Evolutionary conservation across 139 green algal genomes (phyloP).

Genomic region (Chlorella sp.): DNA sequence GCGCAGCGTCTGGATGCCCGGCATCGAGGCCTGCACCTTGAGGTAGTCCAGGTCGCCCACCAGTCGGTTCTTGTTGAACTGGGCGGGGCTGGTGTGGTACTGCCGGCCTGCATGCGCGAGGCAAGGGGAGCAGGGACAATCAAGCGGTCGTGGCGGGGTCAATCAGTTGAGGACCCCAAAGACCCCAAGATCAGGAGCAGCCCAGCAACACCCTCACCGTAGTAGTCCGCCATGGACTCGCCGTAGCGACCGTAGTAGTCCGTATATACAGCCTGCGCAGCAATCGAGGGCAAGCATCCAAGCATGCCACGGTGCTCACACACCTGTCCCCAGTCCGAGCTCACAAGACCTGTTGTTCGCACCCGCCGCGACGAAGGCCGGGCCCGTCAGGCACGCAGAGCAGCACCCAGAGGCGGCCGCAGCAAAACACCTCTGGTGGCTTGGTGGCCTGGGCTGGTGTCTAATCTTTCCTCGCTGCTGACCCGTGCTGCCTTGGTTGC

Average conservation of each 20-base stretch:
- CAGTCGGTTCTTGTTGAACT: conserved; percentile 18
- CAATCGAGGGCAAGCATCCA: not conserved
- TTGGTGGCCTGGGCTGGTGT: too few relatives aligned
- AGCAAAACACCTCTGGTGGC: too few relatives aligned
- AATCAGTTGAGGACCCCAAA: too few relatives aligned
- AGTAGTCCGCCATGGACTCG: conserved; percentile 2
- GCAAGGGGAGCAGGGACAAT: not conserved
- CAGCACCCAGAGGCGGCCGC: too few relatives aligned
- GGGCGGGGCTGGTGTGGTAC: conserved; percentile 2
- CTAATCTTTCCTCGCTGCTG: too few relatives aligned
- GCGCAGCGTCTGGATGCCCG: conserved; percentile 17
- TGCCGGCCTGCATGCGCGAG: not conserved
- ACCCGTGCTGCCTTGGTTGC: too few relatives aligned
- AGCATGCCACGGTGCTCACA: not conserved
- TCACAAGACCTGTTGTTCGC: too few relatives aligned
- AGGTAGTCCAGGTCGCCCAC: conserved; percentile 22
- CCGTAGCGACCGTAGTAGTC: conserved; percentile 6
- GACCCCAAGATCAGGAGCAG: too few relatives aligned
- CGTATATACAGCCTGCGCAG: not conserved
- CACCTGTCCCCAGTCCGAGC: not conserved
- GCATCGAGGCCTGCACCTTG: conserved; percentile 12
- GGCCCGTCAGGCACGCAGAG: too few relatives aligned
- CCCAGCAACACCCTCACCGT: too few relatives aligned
- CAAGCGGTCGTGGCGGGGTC: too few relatives aligned
- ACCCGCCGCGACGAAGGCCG: too few relatives aligned